Percentiles rank a stretch among this genome's conserved stretches.
Evolutionary conservation across 2,329 filamentous ascomycete species (phyloP).

Genomic region (Didymella segeticola): DNA sequence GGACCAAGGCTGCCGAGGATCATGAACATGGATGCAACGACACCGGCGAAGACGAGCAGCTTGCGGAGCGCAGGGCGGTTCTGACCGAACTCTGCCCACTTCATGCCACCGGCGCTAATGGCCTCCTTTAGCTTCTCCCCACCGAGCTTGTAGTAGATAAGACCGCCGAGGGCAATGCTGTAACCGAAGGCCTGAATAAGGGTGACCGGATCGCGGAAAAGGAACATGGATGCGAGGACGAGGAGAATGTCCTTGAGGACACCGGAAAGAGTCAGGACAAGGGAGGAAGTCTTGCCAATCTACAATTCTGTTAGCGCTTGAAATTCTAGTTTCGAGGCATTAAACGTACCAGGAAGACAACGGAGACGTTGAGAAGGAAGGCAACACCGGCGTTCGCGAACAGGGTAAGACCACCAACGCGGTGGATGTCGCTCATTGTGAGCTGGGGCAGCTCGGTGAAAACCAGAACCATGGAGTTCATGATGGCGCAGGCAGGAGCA

Average conservation of each 20-base stretch:
- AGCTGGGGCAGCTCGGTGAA: constrained; percentile 76
- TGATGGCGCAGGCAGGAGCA: constrained; percentile 80
- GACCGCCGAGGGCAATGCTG: constrained; percentile 77
- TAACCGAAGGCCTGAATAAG: constrained; percentile 83
- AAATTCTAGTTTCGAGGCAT: neutral
- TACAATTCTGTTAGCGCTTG: constrained; percentile 46
- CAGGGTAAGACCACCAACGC: constrained; percentile 75
- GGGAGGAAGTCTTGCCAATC: constrained; percentile 88
- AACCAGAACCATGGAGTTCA: constrained; percentile 78
- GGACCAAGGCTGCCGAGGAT: constrained; percentile 64
- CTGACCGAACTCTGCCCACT: constrained; percentile 86
- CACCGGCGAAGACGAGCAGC: constrained; percentile 71
- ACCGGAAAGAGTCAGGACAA: constrained; percentile 85
- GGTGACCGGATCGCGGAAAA: constrained; percentile 79
- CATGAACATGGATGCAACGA: constrained; percentile 70
- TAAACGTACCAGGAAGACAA: constrained; percentile 78
- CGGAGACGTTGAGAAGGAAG: constrained; percentile 83
- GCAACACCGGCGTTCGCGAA: constrained; percentile 78
- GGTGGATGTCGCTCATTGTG: constrained; percentile 72
- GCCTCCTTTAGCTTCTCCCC: constrained; percentile 84
- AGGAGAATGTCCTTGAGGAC: constrained; percentile 89
- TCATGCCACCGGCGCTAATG: constrained; percentile 71
- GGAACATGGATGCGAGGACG: constrained; percentile 78
- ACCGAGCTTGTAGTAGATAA: constrained; percentile 87
- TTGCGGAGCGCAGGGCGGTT: constrained; percentile 80